Conservation (phyloP, 1,284 basidiomycete species). For the Gomphus sp. region DNA sequence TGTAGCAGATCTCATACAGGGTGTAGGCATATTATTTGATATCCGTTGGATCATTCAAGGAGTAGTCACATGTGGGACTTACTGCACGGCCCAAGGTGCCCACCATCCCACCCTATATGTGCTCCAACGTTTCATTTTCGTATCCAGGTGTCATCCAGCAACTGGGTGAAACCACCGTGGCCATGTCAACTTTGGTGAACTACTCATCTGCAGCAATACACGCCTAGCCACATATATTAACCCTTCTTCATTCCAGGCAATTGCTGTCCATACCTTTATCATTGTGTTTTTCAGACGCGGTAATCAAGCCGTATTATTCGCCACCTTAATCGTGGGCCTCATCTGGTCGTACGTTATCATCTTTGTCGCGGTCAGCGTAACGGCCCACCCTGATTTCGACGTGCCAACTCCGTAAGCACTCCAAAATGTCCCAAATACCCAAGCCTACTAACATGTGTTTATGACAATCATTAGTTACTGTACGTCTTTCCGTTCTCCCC, state of each 20-base stretch:
- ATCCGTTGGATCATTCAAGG: constrained; percentile 12
- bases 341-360: constrained; percentile 14
- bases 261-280: constrained; percentile 15
- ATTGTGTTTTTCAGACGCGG: constrained; percentile 12
- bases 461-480: background rate
- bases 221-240: no score
- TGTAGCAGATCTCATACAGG: constrained; percentile 14
- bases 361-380: constrained; percentile 10
- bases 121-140: no score
- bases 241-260: constrained; percentile 1
- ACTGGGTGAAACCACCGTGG: constrained; percentile 15
- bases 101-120: background rate
- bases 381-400: constrained; percentile 4
- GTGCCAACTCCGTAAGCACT: constrained; percentile 10
- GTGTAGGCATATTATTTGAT: constrained; percentile 13
- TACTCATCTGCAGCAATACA: no score
- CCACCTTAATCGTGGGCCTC: constrained; percentile 8
- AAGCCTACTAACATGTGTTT: background rate
- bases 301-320: background rate
- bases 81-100: constrained; percentile 15
- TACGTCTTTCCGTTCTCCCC: background rate
- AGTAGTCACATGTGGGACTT: constrained; percentile 12
- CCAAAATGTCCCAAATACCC: no score
- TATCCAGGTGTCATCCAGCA: constrained; percentile 13
- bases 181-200: constrained; percentile 8